A percentile compares a stretch with the other conserved stretches of the same genome.
These are phyloP conservation scores for Russula griseocarnosa DNA, from an alignment of 768 basidiomycete species.

Conservation along the genomic window DNA sequence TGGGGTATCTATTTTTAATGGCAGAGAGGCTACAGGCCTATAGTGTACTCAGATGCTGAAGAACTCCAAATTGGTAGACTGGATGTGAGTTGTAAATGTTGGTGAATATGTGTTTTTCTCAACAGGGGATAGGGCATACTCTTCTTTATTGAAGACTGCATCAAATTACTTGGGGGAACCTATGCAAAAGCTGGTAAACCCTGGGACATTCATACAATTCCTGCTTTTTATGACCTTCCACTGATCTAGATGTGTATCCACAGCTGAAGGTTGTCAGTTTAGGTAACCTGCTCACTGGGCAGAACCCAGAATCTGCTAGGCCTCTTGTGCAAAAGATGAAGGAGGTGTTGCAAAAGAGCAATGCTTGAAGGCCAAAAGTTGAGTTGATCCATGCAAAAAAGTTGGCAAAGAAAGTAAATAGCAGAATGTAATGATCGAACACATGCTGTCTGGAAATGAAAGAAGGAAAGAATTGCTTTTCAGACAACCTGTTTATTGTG, in stretches of 20 bases:
- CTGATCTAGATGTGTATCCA: neutral
- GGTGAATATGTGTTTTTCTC: neutral
- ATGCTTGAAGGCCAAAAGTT: neutral
- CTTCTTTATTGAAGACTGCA: conserved; percentile 67
- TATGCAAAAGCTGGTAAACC: conserved; percentile 55
- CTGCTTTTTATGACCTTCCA: conserved; percentile 23
- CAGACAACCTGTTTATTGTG: neutral
- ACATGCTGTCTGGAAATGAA: neutral
- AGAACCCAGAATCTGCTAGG: conserved; percentile 67
- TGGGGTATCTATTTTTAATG: conserved; percentile 57
- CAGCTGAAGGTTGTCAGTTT: conserved; percentile 50
- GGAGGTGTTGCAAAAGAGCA: conserved; percentile 40
- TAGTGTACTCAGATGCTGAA: conserved; percentile 68
- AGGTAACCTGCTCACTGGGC: conserved; percentile 65
- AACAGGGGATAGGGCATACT: conserved; percentile 48
- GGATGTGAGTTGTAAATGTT: conserved; percentile 36
- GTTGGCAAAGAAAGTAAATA: too few species aligned
- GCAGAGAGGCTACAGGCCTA: conserved; percentile 59
- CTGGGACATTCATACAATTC: conserved; percentile 47
- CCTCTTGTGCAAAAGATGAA: conserved; percentile 55
- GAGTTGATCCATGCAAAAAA: neutral
- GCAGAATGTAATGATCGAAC: neutral
- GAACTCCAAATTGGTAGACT: conserved; percentile 48
- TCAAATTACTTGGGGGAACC: conserved; percentile 58
- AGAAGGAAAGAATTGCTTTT: neutral